These are phyloP conservation scores for Sordariomycetes sp. DNA, from an alignment of 2,329 filamentous ascomycete species.

Conservation along the genomic window DNA sequence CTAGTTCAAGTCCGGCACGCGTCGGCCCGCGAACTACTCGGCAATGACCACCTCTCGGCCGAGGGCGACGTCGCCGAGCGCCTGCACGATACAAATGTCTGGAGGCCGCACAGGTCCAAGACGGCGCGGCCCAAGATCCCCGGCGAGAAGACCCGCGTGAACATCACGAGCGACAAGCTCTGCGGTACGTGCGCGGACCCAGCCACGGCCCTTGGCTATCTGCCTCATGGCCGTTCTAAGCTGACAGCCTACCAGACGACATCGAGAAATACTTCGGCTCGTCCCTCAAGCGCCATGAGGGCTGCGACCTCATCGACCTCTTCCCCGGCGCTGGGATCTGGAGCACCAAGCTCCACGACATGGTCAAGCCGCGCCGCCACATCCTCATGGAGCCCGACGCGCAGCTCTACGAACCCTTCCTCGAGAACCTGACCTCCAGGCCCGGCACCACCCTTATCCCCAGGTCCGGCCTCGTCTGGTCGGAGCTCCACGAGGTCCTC, in stretches of 20 bases:
- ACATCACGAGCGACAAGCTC: conserved; percentile 39
- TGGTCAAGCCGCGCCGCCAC: conserved; percentile 70
- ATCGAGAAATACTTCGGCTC: conserved; percentile 58
- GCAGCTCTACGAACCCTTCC: conserved; percentile 45
- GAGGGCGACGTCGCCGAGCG: neutral
- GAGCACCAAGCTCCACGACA: conserved; percentile 65
- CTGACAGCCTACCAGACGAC: conserved; percentile 40
- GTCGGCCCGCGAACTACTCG: neutral
- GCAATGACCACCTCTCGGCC: neutral
- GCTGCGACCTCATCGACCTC: conserved; percentile 79
- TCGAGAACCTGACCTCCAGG: conserved; percentile 44
- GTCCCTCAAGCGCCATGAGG: conserved; percentile 57
- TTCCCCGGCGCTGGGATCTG: conserved; percentile 73
- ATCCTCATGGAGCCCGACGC: conserved; percentile 67
- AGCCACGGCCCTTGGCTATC: neutral
- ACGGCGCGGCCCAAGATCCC: neutral
- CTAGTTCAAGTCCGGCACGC: neutral
- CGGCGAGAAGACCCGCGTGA: conserved; percentile 25
- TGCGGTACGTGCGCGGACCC: conserved; percentile 25
- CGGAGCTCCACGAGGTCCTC: conserved; percentile 45
- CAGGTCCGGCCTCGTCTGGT: conserved; percentile 48
- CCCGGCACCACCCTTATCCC: conserved; percentile 39
- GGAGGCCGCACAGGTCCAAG: neutral
- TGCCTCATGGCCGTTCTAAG: neutral
- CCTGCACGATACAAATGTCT: conserved; percentile 5